A percentile compares a stretch with the other conserved stretches of the same genome.
Evolutionary conservation across 2,329 filamentous ascomycete genomes (phyloP).

Genomic region (Periconia sp.): DNA sequence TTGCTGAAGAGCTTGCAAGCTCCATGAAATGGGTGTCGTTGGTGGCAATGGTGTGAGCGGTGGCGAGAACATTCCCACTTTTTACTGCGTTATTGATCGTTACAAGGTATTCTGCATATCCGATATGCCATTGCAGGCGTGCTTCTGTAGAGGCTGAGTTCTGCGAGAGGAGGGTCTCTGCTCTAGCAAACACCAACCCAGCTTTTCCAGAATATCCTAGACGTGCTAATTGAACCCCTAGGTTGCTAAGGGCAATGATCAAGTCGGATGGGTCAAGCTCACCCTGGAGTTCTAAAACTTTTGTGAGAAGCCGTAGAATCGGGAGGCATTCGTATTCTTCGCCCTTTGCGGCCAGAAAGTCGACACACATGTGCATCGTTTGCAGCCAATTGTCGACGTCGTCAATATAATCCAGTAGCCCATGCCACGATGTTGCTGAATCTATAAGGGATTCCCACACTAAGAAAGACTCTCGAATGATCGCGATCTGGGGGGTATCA

Average conservation of each 20-base stretch:
- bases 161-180: conserved; percentile 52
- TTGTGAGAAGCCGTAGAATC: conserved; percentile 53
- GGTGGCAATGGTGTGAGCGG: conserved; percentile 31
- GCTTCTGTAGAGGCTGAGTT: conserved; percentile 48
- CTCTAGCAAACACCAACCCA: conserved; percentile 59
- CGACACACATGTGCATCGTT: conserved; percentile 56
- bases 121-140: conserved; percentile 64
- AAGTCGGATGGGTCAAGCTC: conserved; percentile 40
- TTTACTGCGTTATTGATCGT: conserved; percentile 66
- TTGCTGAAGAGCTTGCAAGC: conserved; percentile 32
- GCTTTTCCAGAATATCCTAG: conserved; percentile 65
- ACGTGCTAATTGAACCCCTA: conserved; percentile 59
- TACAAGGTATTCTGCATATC: conserved; percentile 73
- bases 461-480: conserved; percentile 33
- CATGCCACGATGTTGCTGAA: conserved; percentile 32
- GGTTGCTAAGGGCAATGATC: conserved; percentile 46
- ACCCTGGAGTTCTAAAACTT: conserved; percentile 50
- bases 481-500: conserved; percentile 19
- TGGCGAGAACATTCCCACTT: conserved; percentile 35
- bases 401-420: conserved; percentile 51
- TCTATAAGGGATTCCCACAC: conserved; percentile 44
- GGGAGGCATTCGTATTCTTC: conserved; percentile 53
- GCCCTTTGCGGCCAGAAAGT: conserved; percentile 61
- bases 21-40: conserved; percentile 31
- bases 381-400: conserved; percentile 52